phyloP scores from a whole-genome alignment of 2,329 filamentous ascomycete genomes.

The Aspergillus sp. region DNA sequence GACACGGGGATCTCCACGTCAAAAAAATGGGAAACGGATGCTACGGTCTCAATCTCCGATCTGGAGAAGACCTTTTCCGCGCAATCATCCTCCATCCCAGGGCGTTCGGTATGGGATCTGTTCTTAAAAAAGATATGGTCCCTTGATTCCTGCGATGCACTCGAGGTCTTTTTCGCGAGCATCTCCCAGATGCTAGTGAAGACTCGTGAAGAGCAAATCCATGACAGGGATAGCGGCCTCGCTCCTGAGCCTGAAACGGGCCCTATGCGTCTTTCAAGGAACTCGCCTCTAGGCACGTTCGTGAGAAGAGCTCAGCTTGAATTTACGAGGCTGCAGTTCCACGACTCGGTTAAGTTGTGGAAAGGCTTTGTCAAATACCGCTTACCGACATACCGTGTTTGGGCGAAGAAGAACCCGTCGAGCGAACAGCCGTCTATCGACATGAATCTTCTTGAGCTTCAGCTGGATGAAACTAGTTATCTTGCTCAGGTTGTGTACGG shows the following conservation, averaged over 20 bases:
- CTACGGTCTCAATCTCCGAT: conserved; percentile 35
- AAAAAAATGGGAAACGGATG: conserved; percentile 22
- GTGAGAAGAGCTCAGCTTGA: conserved; percentile 71
- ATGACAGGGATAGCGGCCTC: conserved; percentile 49
- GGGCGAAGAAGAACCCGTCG: conserved; percentile 48
- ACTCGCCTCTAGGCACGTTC: conserved; percentile 75
- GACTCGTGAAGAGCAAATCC: conserved; percentile 54
- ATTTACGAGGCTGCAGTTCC: conserved; percentile 71
- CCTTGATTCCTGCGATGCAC: conserved; percentile 70
- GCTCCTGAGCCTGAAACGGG: conserved; percentile 44
- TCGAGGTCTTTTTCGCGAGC: conserved; percentile 68
- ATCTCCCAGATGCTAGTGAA: conserved; percentile 55
- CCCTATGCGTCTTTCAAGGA: conserved; percentile 59
- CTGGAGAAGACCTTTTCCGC: conserved; percentile 43
- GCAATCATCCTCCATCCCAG: conserved; percentile 54
- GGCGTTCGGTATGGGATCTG: conserved; percentile 77
- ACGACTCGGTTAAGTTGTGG: conserved; percentile 74
- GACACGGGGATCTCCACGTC: conserved; percentile 17
- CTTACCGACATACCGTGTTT: conserved; percentile 61
- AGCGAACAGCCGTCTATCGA: conserved; percentile 49
- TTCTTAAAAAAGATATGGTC: conserved; percentile 77
- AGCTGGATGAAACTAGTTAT: conserved; percentile 45
- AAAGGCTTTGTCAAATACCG: conserved; percentile 74
- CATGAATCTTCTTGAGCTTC: conserved; percentile 55
- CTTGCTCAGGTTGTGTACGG: conserved; percentile 49